A percentile compares a stretch with the other conserved stretches of the same genome.
phyloP scores from a whole-genome alignment of 176 grass and related monocot species.

The Coix lacrymajobi region DNA sequence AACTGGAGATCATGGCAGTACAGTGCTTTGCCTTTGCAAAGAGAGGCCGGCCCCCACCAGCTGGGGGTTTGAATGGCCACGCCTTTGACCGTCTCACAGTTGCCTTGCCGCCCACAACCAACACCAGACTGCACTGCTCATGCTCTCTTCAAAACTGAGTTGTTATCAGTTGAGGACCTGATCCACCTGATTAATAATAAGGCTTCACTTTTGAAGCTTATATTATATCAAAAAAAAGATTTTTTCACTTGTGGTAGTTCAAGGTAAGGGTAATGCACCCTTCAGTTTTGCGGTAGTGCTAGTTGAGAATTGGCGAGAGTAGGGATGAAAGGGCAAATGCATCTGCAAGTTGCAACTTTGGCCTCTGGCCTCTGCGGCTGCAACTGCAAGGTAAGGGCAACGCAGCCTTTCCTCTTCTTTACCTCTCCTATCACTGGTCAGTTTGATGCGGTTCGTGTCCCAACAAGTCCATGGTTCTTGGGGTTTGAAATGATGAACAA shows the following conservation, averaged over 20 bases:
- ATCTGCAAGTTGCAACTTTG: constrained; percentile 17
- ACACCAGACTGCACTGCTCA: background rate
- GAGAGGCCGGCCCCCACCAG: constrained; percentile 10
- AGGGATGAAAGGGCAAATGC: constrained; percentile 31
- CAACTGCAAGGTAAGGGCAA: constrained; percentile 7
- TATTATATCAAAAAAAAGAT: too few relatives aligned
- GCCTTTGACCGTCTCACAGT: constrained; percentile 50
- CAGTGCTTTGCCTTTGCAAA: constrained; percentile 23
- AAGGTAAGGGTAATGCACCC: background rate
- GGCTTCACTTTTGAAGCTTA: background rate
- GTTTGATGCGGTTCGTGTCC: constrained; percentile 12
- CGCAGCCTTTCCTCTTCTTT: constrained; percentile 13
- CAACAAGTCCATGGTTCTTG: constrained; percentile 20
- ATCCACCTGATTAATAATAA: background rate
- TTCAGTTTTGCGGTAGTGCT: background rate
- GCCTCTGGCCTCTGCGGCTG: too few relatives aligned
- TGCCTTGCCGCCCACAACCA: constrained; percentile 18
- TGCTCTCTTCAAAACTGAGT: background rate
- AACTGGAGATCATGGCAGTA: constrained; percentile 31
- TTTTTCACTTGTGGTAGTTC: too few relatives aligned
- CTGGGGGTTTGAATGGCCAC: constrained; percentile 26
- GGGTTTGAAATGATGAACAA: constrained; percentile 33
- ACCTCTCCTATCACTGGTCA: constrained; percentile 5
- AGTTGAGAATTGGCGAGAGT: background rate
- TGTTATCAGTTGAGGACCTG: background rate